phyloP scores from a whole-genome alignment of 768 basidiomycete genomes.

The Cystofilobasidium ferigula region DNA sequence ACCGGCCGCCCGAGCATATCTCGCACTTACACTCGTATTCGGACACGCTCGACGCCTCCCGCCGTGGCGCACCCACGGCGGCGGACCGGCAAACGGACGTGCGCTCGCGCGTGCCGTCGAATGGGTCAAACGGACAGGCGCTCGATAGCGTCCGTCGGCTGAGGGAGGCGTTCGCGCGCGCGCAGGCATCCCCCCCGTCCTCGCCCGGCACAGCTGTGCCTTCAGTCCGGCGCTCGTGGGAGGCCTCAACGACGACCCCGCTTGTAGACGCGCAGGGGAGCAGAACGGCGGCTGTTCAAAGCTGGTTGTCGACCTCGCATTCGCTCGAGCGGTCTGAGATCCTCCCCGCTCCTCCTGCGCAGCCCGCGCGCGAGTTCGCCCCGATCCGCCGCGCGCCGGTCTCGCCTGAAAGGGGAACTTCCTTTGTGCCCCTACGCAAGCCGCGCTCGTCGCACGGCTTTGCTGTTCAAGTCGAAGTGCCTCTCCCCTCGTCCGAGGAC shows the following conservation, averaged over 20 bases:
- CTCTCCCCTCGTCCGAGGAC: not conserved
- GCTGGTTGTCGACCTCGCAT: not conserved
- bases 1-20: not conserved
- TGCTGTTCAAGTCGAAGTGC: not conserved
- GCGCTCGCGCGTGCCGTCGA: not conserved
- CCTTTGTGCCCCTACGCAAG: conserved; percentile 6
- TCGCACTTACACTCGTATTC: not conserved
- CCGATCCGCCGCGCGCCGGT: not conserved
- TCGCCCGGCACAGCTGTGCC: too few species aligned
- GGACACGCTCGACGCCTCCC: not conserved
- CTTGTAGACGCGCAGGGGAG: too few species aligned
- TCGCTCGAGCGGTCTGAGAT: too few species aligned
- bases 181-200: not conserved
- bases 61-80: not conserved
- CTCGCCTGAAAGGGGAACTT: not conserved
- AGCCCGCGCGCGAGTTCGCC: not conserved
- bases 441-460: conserved; percentile 6
- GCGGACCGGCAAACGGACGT: not conserved
- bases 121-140: not conserved
- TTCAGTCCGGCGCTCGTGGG: too few species aligned
- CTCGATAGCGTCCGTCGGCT: not conserved
- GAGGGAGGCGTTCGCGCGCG: not conserved
- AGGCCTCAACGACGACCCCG: too few species aligned
- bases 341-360: not conserved
- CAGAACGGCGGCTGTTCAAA: not conserved